A percentile compares a stretch with the other conserved stretches of the same genome.
Evolutionary conservation across 2,329 filamentous ascomycete species (phyloP).

Genomic region (Cryphonectria naterciae): DNA sequence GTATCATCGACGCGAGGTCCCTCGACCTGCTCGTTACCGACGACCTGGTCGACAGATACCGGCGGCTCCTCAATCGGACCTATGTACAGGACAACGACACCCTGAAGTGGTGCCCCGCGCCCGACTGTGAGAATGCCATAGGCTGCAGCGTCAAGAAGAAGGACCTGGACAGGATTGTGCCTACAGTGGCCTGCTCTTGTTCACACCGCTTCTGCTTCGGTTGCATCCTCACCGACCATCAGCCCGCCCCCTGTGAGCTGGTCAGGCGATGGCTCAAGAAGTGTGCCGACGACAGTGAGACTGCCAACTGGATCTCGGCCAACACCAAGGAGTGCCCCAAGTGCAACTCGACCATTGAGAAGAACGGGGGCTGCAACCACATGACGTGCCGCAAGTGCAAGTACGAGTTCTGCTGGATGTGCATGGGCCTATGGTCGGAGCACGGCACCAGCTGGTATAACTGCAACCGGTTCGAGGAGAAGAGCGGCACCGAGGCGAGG

Average conservation of each 20-base stretch:
- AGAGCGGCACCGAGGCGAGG: constrained; percentile 86
- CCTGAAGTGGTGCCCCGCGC: constrained; percentile 96
- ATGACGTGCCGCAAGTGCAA: constrained; percentile 98
- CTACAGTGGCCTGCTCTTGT: constrained; percentile 85
- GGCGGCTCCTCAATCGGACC: constrained; percentile 84
- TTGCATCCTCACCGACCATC: constrained; percentile 86
- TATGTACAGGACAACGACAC: constrained; percentile 97
- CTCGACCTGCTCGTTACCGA: constrained; percentile 73
- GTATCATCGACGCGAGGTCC: constrained; percentile 89
- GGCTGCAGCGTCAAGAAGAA: constrained; percentile 88
- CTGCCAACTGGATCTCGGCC: constrained; percentile 98
- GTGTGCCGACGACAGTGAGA: constrained; percentile 97
- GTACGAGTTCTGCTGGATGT: constrained; percentile 99
- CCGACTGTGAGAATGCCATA: constrained; percentile 93
- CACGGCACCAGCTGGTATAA: constrained; percentile 99
- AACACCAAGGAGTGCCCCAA: constrained; percentile 98
- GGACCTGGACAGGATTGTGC: constrained; percentile 82
- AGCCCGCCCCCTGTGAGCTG: constrained; percentile 86
- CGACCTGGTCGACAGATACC: constrained; percentile 68
- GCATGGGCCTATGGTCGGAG: constrained; percentile 98
- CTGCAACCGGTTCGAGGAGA: constrained; percentile 96
- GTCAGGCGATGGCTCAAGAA: constrained; percentile 98
- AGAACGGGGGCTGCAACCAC: constrained; percentile 97
- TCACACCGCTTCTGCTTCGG: constrained; percentile 93
- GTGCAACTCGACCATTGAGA: constrained; percentile 96